Conservation (phyloP, 129 eudicot genomes). For the Arctium minus region DNA sequence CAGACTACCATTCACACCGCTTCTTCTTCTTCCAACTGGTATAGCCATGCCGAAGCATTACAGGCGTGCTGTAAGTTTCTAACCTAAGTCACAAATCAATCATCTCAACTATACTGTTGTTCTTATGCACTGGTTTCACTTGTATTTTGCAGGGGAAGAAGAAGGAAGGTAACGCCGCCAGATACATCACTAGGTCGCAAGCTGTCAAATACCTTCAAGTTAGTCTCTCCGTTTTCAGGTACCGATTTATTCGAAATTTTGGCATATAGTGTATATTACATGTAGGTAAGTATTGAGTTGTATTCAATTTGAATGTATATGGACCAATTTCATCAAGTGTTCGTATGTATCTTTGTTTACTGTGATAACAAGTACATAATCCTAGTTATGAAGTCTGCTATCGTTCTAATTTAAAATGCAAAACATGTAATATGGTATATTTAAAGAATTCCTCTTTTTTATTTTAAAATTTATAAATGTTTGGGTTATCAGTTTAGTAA, state of each 20-base stretch:
- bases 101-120: not conserved
- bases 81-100: not conserved
- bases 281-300: not conserved
- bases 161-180: slow-evolving; percentile 93
- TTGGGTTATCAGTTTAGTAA: slow-evolving; percentile 7
- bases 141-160: slow-evolving; percentile 65
- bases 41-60: slow-evolving; percentile 88
- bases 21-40: not conserved
- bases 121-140: not conserved
- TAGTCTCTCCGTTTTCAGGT: slow-evolving; percentile 85
- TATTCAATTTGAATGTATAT: not conserved
- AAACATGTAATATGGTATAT: not conserved
- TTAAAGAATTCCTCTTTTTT: not conserved
- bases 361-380: not conserved
- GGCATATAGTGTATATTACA: not conserved
- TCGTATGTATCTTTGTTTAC: too few species aligned
- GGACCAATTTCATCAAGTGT: not conserved
- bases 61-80: slow-evolving; percentile 65
- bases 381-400: not conserved
- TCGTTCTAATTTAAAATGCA: not conserved
- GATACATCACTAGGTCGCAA: slow-evolving; percentile 72
- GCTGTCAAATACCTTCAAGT: slow-evolving; percentile 80
- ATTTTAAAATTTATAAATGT: not conserved
- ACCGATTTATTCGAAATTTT: not conserved
- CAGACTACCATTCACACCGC: not conserved